Evolutionary conservation across 2,329 filamentous ascomycete genomes (phyloP).

Genomic region (Epichloe coenophiala): DNA sequence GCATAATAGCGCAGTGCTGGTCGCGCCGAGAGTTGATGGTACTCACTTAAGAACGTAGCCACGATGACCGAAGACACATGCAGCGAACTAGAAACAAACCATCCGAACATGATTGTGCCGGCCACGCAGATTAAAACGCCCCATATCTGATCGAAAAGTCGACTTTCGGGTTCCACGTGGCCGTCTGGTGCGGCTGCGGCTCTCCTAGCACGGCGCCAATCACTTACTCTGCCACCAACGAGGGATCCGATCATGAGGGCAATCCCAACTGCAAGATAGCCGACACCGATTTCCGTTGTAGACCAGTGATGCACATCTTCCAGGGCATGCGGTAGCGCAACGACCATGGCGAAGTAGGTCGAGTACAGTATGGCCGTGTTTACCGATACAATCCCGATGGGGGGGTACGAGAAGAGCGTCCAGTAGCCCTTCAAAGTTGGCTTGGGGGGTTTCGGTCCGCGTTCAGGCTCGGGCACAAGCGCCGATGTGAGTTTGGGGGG

Average conservation of each 20-base stretch:
- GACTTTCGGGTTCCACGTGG: constrained; percentile 21
- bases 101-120: constrained; percentile 27
- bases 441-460: constrained; percentile 16
- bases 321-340: constrained; percentile 17
- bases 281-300: constrained; percentile 19
- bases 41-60: constrained; percentile 17
- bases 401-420: constrained; percentile 18
- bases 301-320: constrained; percentile 21
- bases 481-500: constrained; percentile 11
- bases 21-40: neutral
- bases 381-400: constrained; percentile 19
- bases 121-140: constrained; percentile 23
- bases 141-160: constrained; percentile 25
- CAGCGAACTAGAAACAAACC: constrained; percentile 18
- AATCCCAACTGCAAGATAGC: constrained; percentile 18
- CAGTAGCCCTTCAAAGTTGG: constrained; percentile 15
- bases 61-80: constrained; percentile 17
- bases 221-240: constrained; percentile 23
- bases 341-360: constrained; percentile 19
- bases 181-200: constrained; percentile 6
- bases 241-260: constrained; percentile 20
- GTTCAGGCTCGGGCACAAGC: constrained; percentile 11
- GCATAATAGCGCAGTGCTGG: neutral
- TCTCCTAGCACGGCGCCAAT: constrained; percentile 17
- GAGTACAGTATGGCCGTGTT: constrained; percentile 21